Conservation (phyloP, 768 basidiomycete genomes). For the Termitomyces sp. region DNA sequence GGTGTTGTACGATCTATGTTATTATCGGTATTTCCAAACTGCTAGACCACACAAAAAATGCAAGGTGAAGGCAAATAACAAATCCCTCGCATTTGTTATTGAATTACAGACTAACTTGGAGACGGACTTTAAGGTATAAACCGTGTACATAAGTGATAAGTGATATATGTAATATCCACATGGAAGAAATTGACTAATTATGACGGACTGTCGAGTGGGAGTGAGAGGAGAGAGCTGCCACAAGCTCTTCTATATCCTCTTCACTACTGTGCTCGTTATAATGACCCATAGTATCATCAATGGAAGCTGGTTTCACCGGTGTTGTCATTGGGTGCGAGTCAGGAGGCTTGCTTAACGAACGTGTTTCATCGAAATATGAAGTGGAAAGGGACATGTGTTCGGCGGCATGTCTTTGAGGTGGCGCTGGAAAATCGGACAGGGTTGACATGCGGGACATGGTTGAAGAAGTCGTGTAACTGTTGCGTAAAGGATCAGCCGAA, state of each 20-base stretch:
- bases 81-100: background rate
- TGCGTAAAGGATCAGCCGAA: constrained; percentile 29
- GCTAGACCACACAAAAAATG: background rate
- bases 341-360: constrained; percentile 12
- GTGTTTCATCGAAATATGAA: constrained; percentile 35
- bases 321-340: constrained; percentile 7
- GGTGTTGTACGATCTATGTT: background rate
- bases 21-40: background rate
- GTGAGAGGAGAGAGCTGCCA: constrained; percentile 21
- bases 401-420: constrained; percentile 35
- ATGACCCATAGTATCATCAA: constrained; percentile 1
- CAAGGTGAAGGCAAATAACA: background rate
- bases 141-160: background rate
- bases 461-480: constrained; percentile 63
- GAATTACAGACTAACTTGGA: background rate
- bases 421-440: constrained; percentile 68
- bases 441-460: constrained; percentile 60
- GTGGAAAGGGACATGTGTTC: constrained; percentile 38
- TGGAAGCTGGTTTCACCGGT: constrained; percentile 4
- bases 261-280: constrained; percentile 11
- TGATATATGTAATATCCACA: background rate
- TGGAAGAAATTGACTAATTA: background rate
- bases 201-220: constrained; percentile 14
- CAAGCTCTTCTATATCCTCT: constrained; percentile 23
- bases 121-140: background rate